Percentiles rank a stretch among this genome's conserved stretches.
phyloP scores from a whole-genome alignment of 495 filamentous ascomycete genomes.

The Tuber umbilicatum region DNA sequence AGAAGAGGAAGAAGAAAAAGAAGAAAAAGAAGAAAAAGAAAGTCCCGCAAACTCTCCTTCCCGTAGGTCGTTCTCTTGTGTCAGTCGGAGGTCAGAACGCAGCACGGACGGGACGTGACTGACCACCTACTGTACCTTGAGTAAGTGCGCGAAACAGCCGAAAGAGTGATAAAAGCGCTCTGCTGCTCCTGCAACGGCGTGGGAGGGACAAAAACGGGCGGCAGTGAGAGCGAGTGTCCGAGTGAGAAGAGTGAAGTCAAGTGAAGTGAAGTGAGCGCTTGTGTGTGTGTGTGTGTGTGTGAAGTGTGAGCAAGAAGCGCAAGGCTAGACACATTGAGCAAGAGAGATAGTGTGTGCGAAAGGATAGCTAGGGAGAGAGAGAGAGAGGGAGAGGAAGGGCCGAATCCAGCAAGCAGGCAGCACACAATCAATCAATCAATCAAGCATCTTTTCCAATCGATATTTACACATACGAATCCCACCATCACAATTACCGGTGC shows the following conservation, averaged over 20 bases:
- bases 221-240: conserved; percentile 12
- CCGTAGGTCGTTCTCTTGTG: conserved; percentile 37
- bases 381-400: conserved; percentile 3
- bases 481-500: background rate
- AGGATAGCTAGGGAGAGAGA: background rate
- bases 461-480: background rate
- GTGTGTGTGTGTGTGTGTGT: background rate
- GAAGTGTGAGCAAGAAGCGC: background rate
- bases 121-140: conserved; percentile 21
- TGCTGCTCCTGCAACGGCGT: conserved; percentile 26
- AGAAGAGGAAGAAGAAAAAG: background rate
- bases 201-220: conserved; percentile 18
- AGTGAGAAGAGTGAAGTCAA: conserved; percentile 14
- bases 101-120: conserved; percentile 38
- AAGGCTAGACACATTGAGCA: conserved; percentile 4
- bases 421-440: background rate
- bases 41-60: conserved; percentile 41
- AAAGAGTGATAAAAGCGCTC: conserved; percentile 26
- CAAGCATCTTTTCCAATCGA: background rate
- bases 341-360: background rate
- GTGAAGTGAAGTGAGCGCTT: conserved; percentile 3
- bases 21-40: background rate
- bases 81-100: conserved; percentile 39
- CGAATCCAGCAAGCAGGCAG: background rate
- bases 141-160: conserved; percentile 35